Percentiles rank a stretch among this genome's conserved stretches.
Evolutionary conservation across 1,284 basidiomycete genomes (phyloP).

Genomic region (Tetrapyrgos nigripes): DNA sequence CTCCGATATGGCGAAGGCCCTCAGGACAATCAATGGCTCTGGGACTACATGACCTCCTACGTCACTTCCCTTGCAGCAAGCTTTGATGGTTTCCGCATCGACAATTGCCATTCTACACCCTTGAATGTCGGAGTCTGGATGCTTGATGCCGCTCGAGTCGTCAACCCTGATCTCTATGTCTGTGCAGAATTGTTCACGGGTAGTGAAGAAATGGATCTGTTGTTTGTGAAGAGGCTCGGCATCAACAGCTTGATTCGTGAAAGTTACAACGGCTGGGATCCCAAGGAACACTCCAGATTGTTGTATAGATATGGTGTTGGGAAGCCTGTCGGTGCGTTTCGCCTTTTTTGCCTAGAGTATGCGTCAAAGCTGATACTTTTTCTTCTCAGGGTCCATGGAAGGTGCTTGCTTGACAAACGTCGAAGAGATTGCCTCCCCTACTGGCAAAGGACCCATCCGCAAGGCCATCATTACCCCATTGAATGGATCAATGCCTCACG

Average conservation of each 20-base stretch:
- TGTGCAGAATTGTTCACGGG: slow-evolving; percentile 98
- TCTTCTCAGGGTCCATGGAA: slow-evolving; percentile 88
- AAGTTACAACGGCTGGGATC: slow-evolving; percentile 88
- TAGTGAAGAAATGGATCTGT: slow-evolving; percentile 89
- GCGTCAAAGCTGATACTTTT: neutral
- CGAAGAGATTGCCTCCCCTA: slow-evolving; percentile 80
- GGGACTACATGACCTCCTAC: slow-evolving; percentile 93
- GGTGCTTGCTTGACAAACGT: slow-evolving; percentile 78
- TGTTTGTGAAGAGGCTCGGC: slow-evolving; percentile 90
- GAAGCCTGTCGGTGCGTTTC: slow-evolving; percentile 81
- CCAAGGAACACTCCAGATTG: slow-evolving; percentile 86
- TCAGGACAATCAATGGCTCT: slow-evolving; percentile 91
- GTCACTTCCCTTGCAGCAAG: slow-evolving; percentile 79
- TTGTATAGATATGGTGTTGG: slow-evolving; percentile 89
- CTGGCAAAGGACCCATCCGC: slow-evolving; percentile 78
- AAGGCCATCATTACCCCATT: slow-evolving; percentile 80
- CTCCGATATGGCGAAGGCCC: slow-evolving; percentile 87
- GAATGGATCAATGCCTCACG: slow-evolving; percentile 87
- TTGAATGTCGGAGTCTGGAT: slow-evolving; percentile 91
- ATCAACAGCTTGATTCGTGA: slow-evolving; percentile 93
- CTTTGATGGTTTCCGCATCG: slow-evolving; percentile 96
- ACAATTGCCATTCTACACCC: slow-evolving; percentile 98
- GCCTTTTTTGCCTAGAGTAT: neutral
- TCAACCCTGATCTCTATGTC: slow-evolving; percentile 92
- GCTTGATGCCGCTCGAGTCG: slow-evolving; percentile 89